phyloP scores from a whole-genome alignment of 225 moss, liverwort and hornwort species.

The Neckera pumila region DNA sequence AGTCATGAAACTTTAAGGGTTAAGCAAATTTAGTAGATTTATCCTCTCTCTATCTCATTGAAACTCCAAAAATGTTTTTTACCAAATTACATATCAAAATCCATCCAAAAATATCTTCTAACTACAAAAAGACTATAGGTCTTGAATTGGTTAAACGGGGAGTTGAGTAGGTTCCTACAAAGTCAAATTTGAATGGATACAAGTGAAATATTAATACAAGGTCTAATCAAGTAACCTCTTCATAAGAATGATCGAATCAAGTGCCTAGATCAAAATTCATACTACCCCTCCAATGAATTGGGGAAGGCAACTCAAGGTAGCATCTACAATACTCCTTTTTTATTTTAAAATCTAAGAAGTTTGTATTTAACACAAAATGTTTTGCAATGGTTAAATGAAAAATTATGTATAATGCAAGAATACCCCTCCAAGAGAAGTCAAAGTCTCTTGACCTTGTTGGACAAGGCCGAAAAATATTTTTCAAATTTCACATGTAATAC shows the following conservation, averaged over 20 bases:
- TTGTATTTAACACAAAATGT: neutral
- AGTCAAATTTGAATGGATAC: neutral
- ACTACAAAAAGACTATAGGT: neutral
- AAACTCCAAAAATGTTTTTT: neutral
- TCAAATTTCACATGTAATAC: neutral
- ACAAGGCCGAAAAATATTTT: fast-evolving
- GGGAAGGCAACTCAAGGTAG: fast-evolving
- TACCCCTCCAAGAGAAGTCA: neutral
- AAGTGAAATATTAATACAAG: neutral
- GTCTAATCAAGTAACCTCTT: too few relatives aligned
- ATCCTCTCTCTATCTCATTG: neutral
- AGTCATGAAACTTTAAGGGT: too few relatives aligned
- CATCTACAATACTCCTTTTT: neutral
- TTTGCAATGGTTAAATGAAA: neutral
- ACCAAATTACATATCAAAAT: neutral
- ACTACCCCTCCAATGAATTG: neutral
- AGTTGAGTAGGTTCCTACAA: neutral
- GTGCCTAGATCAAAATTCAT: neutral
- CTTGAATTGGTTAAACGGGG: neutral
- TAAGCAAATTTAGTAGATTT: neutral
- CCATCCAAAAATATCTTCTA: neutral
- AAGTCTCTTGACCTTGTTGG: neutral
- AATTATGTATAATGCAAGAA: neutral
- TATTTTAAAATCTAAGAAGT: neutral
- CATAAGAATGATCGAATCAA: neutral